These are phyloP conservation scores for Pulveroboletus sp. DNA, from an alignment of 768 basidiomycete genomes.

Conservation along the genomic window DNA sequence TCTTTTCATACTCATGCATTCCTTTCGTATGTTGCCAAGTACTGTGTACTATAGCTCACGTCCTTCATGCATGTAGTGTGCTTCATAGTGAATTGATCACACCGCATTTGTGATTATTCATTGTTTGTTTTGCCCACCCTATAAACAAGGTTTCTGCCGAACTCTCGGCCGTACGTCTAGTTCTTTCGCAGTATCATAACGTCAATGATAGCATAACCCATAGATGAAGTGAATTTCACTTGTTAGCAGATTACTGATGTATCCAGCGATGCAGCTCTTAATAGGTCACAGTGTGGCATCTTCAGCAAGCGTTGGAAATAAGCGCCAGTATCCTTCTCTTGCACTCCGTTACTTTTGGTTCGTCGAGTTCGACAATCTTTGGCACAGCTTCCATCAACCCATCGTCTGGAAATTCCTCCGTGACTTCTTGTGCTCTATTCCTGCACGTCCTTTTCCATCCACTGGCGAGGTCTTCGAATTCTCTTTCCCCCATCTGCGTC, in stretches of 20 bases:
- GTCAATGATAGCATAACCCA: constrained; percentile 2
- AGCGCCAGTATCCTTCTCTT: constrained; percentile 20
- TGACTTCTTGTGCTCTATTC: constrained; percentile 4
- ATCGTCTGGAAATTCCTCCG: constrained; percentile 11
- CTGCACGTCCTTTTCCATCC: constrained; percentile 19
- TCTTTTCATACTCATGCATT: too few relatives aligned
- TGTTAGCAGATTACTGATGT: not conserved
- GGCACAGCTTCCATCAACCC: constrained; percentile 21
- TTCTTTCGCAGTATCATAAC: not conserved
- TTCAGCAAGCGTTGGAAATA: constrained; percentile 13
- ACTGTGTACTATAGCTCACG: too few relatives aligned
- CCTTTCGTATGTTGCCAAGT: too few relatives aligned
- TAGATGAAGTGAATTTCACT: not conserved
- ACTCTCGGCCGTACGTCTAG: too few relatives aligned
- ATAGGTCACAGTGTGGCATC: not conserved
- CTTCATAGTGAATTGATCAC: too few relatives aligned
- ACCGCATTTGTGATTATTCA: too few relatives aligned
- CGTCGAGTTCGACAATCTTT: constrained; percentile 7
- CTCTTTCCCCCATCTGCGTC: constrained; percentile 10
- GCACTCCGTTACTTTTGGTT: constrained; percentile 16
- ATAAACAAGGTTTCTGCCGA: too few relatives aligned
- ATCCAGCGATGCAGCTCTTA: not conserved
- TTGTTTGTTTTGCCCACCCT: too few relatives aligned
- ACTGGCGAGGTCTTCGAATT: constrained; percentile 1
- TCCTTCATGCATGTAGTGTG: too few relatives aligned